A percentile compares a stretch with the other conserved stretches of the same genome.
phyloP scores from a whole-genome alignment of 495 filamentous ascomycete species.

The Chaetomium fimeti region DNA sequence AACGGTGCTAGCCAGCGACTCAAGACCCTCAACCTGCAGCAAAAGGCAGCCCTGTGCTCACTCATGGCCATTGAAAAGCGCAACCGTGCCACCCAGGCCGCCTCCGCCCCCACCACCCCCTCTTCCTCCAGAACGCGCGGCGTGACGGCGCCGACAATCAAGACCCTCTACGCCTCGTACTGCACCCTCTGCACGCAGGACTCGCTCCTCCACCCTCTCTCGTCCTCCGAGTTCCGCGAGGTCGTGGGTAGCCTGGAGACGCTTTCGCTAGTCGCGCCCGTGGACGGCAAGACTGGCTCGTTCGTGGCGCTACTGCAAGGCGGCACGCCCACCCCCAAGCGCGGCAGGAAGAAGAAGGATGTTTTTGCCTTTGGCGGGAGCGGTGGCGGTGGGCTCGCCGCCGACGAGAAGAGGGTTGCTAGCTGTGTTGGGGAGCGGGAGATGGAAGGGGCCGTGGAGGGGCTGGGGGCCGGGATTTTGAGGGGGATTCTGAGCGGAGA shows the following conservation, averaged over 20 bases:
- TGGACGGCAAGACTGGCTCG: constrained; percentile 68
- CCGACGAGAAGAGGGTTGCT: constrained; percentile 68
- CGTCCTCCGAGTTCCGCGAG: constrained; percentile 86
- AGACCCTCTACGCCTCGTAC: constrained; percentile 77
- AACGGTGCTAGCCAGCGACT: constrained; percentile 81
- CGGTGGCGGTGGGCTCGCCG: constrained; percentile 35
- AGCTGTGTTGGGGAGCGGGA: constrained; percentile 78
- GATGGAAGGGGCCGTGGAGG: constrained; percentile 58
- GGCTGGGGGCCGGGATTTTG: constrained; percentile 59
- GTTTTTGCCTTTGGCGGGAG: constrained; percentile 39
- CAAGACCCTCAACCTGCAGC: constrained; percentile 85
- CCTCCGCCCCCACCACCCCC: constrained; percentile 35
- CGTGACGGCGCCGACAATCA: constrained; percentile 64
- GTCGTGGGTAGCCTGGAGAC: constrained; percentile 88
- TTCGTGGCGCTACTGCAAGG: constrained; percentile 47
- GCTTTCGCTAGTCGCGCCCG: constrained; percentile 72
- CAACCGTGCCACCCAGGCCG: constrained; percentile 60
- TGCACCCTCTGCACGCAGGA: constrained; percentile 75
- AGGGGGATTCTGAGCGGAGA: constrained; percentile 55
- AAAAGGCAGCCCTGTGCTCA: constrained; percentile 91
- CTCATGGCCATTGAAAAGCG: constrained; percentile 75
- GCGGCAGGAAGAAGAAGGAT: constrained; percentile 31
- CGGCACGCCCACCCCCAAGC: constrained; percentile 36
- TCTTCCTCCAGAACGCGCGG: constrained; percentile 31
- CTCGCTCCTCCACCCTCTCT: constrained; percentile 79